Percentiles rank a stretch among this genome's conserved stretches.
phyloP scores from a whole-genome alignment of 305 asterid species.

The Ajuga reptans region DNA sequence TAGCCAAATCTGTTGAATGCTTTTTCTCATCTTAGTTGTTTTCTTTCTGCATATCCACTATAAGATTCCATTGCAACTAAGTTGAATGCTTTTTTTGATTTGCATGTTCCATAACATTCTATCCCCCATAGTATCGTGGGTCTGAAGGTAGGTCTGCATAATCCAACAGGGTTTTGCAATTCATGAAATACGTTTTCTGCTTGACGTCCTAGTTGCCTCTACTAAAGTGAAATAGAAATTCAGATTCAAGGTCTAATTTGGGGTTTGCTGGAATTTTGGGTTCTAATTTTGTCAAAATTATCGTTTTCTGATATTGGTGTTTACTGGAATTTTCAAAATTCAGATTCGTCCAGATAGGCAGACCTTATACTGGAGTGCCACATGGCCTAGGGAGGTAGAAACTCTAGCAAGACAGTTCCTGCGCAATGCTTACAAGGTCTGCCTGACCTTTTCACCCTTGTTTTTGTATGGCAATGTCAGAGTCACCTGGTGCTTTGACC shows the following conservation, averaged over 20 bases:
- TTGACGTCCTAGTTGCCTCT: not conserved
- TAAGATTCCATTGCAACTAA: not conserved
- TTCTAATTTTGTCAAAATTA: not conserved
- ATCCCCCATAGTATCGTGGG: not conserved
- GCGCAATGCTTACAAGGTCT: constrained; percentile 73
- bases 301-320: not conserved
- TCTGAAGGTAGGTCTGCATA: not conserved
- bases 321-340: constrained; percentile 11
- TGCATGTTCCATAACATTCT: not conserved
- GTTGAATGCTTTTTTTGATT: not conserved
- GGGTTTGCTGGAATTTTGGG: too few relatives aligned
- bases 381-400: constrained; percentile 96
- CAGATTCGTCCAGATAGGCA: constrained; percentile 96
- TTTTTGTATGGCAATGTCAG: constrained; percentile 5
- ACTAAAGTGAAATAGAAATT: not conserved
- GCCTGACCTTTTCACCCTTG: constrained; percentile 15
- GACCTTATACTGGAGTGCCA: constrained; percentile 96
- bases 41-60: not conserved
- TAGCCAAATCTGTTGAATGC: not conserved
- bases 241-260: too few relatives aligned
- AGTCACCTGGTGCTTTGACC: not conserved
- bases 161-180: not conserved
- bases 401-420: constrained; percentile 76
- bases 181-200: not conserved
- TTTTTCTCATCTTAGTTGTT: not conserved